Percentiles rank a stretch among this genome's conserved stretches.
Evolutionary conservation across 202 grass and related monocot species (phyloP).

Genomic region (Schoenoplectus tabernaemontani): DNA sequence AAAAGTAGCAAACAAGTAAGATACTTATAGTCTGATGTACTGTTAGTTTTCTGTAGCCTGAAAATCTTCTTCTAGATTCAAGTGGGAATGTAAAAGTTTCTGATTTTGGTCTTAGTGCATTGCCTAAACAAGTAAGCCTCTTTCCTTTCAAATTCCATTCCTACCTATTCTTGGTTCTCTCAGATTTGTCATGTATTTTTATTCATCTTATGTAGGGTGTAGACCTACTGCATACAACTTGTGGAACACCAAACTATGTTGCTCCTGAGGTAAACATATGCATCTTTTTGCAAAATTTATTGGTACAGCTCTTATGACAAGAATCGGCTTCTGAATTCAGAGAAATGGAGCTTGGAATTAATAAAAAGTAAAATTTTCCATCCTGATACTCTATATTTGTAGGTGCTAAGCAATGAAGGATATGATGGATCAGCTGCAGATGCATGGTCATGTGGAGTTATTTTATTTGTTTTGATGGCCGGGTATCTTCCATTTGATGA

Average conservation of each 20-base stretch:
- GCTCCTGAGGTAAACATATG: conserved; percentile 69
- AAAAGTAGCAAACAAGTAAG: conserved; percentile 2
- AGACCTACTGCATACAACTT: conserved; percentile 77
- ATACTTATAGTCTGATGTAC: conserved; percentile 18
- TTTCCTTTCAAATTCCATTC: conserved; percentile 20
- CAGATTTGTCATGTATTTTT: conserved; percentile 14
- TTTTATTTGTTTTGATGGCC: conserved; percentile 95
- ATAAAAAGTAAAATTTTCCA: background rate
- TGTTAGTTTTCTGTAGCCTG: conserved; percentile 58
- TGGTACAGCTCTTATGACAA: background rate
- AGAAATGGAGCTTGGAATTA: background rate
- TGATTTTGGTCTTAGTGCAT: conserved; percentile 90
- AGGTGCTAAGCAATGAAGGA: conserved; percentile 69
- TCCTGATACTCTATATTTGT: conserved; percentile 10
- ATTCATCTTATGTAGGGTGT: conserved; percentile 41
- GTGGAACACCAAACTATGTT: conserved; percentile 91
- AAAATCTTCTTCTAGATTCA: conserved; percentile 88
- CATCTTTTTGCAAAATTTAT: background rate
- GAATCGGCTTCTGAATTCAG: background rate
- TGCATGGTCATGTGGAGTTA: conserved; percentile 96
- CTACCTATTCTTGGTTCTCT: conserved; percentile 7
- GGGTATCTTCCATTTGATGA: conserved; percentile 94
- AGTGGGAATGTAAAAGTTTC: conserved; percentile 92
- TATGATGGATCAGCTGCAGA: conserved; percentile 93
- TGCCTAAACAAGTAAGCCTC: conserved; percentile 54